These are phyloP conservation scores for Trichosporon sp. DNA, from an alignment of 1,284 basidiomycete species.

Conservation along the genomic window DNA sequence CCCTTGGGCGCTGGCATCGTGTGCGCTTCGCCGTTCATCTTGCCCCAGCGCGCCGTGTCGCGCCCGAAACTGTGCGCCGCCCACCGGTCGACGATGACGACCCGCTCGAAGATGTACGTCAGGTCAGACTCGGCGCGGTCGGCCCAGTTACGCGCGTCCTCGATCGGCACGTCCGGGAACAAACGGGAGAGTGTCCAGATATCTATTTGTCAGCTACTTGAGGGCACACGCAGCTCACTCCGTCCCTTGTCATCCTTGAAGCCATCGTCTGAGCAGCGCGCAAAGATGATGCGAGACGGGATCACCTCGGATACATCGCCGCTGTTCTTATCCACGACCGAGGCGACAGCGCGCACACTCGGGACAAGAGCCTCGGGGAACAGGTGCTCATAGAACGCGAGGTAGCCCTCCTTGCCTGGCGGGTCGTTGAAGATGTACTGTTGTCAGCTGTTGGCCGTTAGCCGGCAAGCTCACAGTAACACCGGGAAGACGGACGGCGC, in stretches of 20 bases:
- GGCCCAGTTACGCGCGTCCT: conserved; percentile 44
- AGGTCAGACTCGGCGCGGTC: conserved; percentile 40
- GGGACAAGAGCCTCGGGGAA: conserved; percentile 44
- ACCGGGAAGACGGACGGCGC: conserved; percentile 40
- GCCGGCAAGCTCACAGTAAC: conserved; percentile 38
- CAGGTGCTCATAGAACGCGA: conserved; percentile 45
- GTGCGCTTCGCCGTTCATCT: conserved; percentile 51
- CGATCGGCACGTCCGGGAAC: conserved; percentile 43
- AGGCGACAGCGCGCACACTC: conserved; percentile 39
- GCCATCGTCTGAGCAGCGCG: conserved; percentile 32
- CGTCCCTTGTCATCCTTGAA: conserved; percentile 37
- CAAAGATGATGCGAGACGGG: conserved; percentile 45
- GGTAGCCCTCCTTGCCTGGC: conserved; percentile 36
- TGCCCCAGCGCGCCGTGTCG: conserved; percentile 45
- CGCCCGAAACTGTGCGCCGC: conserved; percentile 45
- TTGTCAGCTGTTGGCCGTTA: neutral
- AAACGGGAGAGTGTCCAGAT: conserved; percentile 46
- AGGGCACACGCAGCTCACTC: conserved; percentile 36
- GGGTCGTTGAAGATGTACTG: conserved; percentile 52
- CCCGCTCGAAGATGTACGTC: conserved; percentile 46
- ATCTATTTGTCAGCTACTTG: conserved; percentile 36
- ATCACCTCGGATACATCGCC: conserved; percentile 21
- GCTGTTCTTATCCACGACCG: conserved; percentile 5
- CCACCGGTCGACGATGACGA: conserved; percentile 53
- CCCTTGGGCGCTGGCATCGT: conserved; percentile 29